Evolutionary conservation across 139 green algal species (phyloP).

Genomic region (Tetratostichococcus sp.): DNA sequence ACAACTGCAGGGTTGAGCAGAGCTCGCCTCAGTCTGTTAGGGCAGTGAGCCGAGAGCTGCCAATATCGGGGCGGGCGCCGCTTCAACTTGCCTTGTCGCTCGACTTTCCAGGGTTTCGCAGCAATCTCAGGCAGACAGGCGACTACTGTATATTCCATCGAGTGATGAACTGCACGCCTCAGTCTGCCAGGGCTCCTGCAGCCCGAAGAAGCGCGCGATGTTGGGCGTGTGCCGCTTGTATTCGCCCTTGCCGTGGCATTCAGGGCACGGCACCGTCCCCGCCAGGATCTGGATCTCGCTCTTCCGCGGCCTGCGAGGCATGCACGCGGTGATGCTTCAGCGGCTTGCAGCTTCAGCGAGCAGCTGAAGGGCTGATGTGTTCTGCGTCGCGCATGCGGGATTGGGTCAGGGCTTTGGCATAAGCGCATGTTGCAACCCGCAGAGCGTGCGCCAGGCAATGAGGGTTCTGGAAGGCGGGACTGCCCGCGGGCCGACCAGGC

Average conservation of each 20-base stretch:
- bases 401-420: too few relatives aligned
- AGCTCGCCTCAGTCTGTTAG: too few relatives aligned
- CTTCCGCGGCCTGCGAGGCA: neutral
- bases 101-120: too few relatives aligned
- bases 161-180: neutral
- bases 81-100: too few relatives aligned
- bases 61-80: neutral
- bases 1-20: too few relatives aligned
- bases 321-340: neutral
- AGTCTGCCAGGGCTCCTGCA: constrained; percentile 10
- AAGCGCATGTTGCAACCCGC: too few relatives aligned
- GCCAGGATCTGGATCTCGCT: constrained; percentile 1
- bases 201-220: constrained; percentile 19
- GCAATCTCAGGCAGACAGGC: neutral
- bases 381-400: too few relatives aligned
- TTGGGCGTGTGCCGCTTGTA: constrained; percentile 32
- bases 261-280: constrained; percentile 33
- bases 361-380: too few relatives aligned
- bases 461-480: too few relatives aligned
- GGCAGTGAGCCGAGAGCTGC: too few relatives aligned
- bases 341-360: neutral
- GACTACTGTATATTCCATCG: too few relatives aligned
- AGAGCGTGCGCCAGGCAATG: too few relatives aligned
- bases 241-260: constrained; percentile 19
- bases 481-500: neutral